These are phyloP conservation scores for Mycena epipterygia DNA, from an alignment of 768 basidiomycete genomes.

Conservation along the genomic window DNA sequence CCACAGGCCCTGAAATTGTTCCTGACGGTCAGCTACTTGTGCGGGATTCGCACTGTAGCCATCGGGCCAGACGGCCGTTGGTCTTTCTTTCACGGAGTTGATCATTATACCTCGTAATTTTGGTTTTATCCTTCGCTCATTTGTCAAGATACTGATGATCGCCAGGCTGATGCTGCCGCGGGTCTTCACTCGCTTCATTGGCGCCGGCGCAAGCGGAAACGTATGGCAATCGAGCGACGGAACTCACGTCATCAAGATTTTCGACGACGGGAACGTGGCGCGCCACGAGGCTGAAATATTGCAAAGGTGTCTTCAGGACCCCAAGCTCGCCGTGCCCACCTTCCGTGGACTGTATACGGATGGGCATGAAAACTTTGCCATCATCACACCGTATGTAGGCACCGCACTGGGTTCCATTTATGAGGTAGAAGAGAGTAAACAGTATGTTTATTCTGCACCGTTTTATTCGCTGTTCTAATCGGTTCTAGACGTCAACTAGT, in stretches of 20 bases:
- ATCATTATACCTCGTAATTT: neutral
- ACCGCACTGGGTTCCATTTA: neutral
- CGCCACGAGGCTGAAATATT: neutral
- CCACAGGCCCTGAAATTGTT: slow-evolving; percentile 1
- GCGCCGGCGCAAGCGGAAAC: neutral
- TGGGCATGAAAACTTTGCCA: neutral
- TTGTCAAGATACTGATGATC: neutral
- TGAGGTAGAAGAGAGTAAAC: neutral
- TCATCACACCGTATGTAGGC: neutral
- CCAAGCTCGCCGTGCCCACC: neutral
- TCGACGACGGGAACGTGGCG: neutral
- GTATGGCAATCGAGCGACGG: neutral
- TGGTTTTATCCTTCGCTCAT: neutral
- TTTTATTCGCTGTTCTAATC: neutral
- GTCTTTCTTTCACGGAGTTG: neutral
- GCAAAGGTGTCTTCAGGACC: neutral
- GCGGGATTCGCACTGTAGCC: neutral
- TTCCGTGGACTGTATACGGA: neutral
- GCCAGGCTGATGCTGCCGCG: neutral
- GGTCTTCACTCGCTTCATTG: neutral
- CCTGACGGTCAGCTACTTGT: neutral
- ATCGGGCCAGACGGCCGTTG: neutral
- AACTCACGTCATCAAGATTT: slow-evolving; percentile 3
- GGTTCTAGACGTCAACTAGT: neutral
- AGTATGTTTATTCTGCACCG: neutral